Base-by-base conservation (phyloP, 768 basidiomycete genomes). In the Amanita subjunquillea region DNA sequence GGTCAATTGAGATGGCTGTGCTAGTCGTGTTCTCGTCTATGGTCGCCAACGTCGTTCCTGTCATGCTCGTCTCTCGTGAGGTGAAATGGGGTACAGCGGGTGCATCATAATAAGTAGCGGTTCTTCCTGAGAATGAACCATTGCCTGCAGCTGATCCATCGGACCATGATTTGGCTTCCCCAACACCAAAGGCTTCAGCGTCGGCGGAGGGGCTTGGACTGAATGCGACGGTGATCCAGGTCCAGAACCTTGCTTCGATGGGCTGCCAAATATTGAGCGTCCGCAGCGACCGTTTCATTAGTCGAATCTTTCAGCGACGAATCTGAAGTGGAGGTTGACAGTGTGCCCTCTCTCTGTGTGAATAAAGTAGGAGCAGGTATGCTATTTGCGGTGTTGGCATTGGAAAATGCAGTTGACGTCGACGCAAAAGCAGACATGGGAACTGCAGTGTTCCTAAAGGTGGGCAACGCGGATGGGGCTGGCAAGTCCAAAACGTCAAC, bases 381-480 rank as follows among this genome's bases (percentile, higher is more conserved):
- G 23, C 41, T 51, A n/a, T 8, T 34, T 0, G 42, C 23, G 1
- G 53, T 54, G 37, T 47, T 41, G 34, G 46, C 23, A 23, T 41
- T 54, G 22, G 53, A 48, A 42, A 32, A 9, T 1, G 47, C 47
- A 17, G 42, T 48, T 29, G 48, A 42, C 12, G 52, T 50, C 38
- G 41, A 53, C 13, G 50, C 55, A 36, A 51, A 23, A 10, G 50
- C 51, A n/a, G 29, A 37, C 22, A 45, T 45, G 29, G 48, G 50
- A 15, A 53, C 1, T 12, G 40, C 40, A 22, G 50, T 37, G 34
- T 51, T 54, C 37, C 39, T 48, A 20, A 54, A 54, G 20, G 13
- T 32, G 27, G 76, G 71, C 3, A 77, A 67, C 6, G 82, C 77
- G 6, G 73, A 65, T 0, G 87, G 87, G 0, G 73, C 81, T 4